phyloP scores from a whole-genome alignment of 1,139 yeast genomes.

The Blastobotrys raffinosifermentans region DNA sequence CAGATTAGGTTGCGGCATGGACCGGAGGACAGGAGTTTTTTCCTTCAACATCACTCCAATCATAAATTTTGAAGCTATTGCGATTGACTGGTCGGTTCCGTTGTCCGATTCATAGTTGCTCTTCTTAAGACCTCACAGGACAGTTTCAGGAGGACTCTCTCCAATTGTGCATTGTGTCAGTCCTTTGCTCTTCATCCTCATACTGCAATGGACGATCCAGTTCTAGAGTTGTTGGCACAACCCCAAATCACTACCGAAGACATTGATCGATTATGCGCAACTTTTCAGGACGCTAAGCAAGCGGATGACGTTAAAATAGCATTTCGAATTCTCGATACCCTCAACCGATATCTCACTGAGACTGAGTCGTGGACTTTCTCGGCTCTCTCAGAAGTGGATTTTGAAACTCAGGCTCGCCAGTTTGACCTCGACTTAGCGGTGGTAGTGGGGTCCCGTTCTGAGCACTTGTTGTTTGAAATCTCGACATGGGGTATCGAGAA shows the following conservation, averaged over 20 bases:
- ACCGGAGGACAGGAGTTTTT: too few relatives aligned
- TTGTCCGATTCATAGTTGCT: too few relatives aligned
- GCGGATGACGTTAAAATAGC: constrained; percentile 29
- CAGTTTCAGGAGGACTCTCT: too few relatives aligned
- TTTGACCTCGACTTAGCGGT: constrained; percentile 32
- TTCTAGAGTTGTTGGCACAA: constrained; percentile 23
- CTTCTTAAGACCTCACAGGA: too few relatives aligned
- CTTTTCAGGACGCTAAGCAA: constrained; percentile 16
- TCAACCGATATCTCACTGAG: constrained; percentile 26
- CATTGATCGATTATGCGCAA: constrained; percentile 23
- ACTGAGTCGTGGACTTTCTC: constrained; percentile 29
- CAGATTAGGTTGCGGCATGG: too few relatives aligned
- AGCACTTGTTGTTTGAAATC: constrained; percentile 26
- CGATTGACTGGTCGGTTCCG: too few relatives aligned
- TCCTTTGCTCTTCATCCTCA: neutral
- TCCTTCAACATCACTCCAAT: too few relatives aligned
- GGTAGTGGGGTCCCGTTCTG: constrained; percentile 28
- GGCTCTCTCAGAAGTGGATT: constrained; percentile 26
- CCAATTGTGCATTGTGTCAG: too few relatives aligned
- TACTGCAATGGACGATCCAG: constrained; percentile 22
- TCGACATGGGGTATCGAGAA: constrained; percentile 28
- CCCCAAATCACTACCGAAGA: constrained; percentile 22
- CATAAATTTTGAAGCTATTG: too few relatives aligned
- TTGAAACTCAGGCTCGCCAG: constrained; percentile 25
- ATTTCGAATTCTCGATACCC: constrained; percentile 25